Base-by-base conservation (phyloP, 768 basidiomycete genomes). In the Rhodotorula diobovata region DNA sequence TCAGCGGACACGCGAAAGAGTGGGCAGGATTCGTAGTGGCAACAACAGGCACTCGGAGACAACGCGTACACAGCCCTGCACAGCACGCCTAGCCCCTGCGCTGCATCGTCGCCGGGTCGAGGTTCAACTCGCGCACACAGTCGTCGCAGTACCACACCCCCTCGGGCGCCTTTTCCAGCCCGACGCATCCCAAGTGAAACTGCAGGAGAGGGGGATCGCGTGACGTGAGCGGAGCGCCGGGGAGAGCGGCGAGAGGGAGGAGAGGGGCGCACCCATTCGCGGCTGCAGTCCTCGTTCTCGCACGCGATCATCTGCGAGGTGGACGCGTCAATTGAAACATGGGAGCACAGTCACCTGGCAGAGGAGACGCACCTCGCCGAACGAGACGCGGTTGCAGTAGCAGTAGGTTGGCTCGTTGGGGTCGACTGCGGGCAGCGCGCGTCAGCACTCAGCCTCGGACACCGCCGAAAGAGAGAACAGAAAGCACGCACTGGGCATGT, bases 61-160 rank as follows among this genome's bases (percentile, higher is more conserved):
- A 12, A 12, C 14, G 16, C 30, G 39, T 30, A 25, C 25, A 34
- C 23, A 30, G 18, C 11, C n/a, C 12, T 15, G 14, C 28, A 30
- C 23, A 2, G 12, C 25, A 6, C 8, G 28, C 11, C 64, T n/a
- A 39, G 28, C 34, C 28, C 39, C 32, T 32, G 30, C 58, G 67
- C 37, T 58, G 39, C 46, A 63, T 48, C 37, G 53, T 67, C 60
- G 10, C n/a, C 30, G 57, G 56, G 46, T 66, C 65, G 28, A 65
- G 32, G 55, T 58, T 48, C 30, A 68, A 66, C 35, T 34, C 28
- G 30, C 25, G 43, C n/a, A 66, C 58, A 57, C 79, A 80, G 35
- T 78, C 78, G 39, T 57, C 45, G 66, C 80, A 80, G 58, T 67
- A 79, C 80, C 80, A 80, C n/a, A 63, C 56, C 9, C 78, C 78